Conservation (phyloP, 2,329 filamentous ascomycete genomes). For the Exophiala phaeomuriformis region DNA sequence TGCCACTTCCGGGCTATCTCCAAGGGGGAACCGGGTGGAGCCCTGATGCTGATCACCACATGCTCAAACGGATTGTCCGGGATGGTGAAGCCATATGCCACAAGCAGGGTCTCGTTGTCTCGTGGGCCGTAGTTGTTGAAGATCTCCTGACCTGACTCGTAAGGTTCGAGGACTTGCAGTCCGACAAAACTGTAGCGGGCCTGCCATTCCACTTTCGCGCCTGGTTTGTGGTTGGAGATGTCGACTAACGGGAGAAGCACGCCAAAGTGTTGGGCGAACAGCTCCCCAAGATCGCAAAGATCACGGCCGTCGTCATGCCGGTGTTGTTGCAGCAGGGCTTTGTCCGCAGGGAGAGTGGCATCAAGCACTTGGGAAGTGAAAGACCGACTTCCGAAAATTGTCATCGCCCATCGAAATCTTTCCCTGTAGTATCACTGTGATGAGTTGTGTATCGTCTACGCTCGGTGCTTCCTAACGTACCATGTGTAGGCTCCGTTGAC, state of each 20-base stretch:
- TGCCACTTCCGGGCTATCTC: constrained; percentile 31
- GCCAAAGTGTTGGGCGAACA: constrained; percentile 54
- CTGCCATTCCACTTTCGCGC: constrained; percentile 54
- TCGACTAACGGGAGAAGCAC: constrained; percentile 65
- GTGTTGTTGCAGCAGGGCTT: constrained; percentile 26
- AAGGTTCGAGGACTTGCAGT: constrained; percentile 40
- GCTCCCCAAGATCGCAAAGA: constrained; percentile 32
- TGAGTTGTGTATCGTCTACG: constrained; percentile 6
- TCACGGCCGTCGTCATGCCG: constrained; percentile 15
- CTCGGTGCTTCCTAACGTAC: constrained; percentile 24
- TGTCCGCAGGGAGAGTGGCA: constrained; percentile 27
- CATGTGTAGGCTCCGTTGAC: constrained; percentile 34
- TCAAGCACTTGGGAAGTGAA: constrained; percentile 40
- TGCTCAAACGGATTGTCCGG: constrained; percentile 39
- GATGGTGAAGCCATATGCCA: constrained; percentile 43
- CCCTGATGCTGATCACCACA: constrained; percentile 36
- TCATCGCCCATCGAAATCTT: constrained; percentile 41
- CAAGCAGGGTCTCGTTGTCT: constrained; percentile 60
- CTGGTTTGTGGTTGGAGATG: constrained; percentile 62
- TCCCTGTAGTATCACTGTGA: constrained; percentile 31
- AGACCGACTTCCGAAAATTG: constrained; percentile 39
- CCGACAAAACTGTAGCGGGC: constrained; percentile 35
- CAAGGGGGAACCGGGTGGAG: constrained; percentile 36
- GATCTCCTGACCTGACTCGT: constrained; percentile 47
- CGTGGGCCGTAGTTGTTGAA: constrained; percentile 71